Evolutionary conservation across 805 yeast species (phyloP).

Genomic region (Hanseniaspora meyeri): DNA sequence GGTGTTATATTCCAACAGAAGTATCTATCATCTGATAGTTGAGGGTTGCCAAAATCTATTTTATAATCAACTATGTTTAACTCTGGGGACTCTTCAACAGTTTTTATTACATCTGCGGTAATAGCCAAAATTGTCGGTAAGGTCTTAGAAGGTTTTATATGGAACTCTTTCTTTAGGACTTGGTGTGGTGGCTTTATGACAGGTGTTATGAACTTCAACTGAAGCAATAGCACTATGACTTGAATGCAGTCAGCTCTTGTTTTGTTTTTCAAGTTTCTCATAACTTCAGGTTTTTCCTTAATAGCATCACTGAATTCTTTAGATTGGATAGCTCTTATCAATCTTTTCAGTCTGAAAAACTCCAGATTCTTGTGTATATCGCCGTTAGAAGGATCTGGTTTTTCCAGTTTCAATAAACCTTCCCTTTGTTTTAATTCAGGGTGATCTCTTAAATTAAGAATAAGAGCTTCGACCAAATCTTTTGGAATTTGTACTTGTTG

Average conservation of each 20-base stretch:
- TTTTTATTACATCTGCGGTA: constrained; percentile 21
- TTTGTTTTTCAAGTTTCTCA: constrained; percentile 35
- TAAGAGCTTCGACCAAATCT: constrained; percentile 48
- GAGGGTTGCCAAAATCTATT: constrained; percentile 3
- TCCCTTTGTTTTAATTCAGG: constrained; percentile 62
- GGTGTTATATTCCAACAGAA: constrained; percentile 5
- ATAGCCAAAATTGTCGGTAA: constrained; percentile 32
- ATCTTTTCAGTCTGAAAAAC: constrained; percentile 79
- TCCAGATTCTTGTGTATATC: constrained; percentile 35
- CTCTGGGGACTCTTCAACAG: background rate
- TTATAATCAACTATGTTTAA: constrained; percentile 1
- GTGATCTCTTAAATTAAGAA: constrained; percentile 56
- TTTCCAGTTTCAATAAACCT: constrained; percentile 47
- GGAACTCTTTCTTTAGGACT: constrained; percentile 45
- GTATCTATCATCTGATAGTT: constrained; percentile 10
- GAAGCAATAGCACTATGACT: constrained; percentile 36
- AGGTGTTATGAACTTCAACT: constrained; percentile 55
- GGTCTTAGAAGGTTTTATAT: constrained; percentile 49
- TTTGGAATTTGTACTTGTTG: constrained; percentile 30
- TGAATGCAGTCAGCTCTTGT: constrained; percentile 30
- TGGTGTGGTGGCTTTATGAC: constrained; percentile 59
- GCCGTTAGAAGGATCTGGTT: constrained; percentile 1
- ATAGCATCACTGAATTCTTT: constrained; percentile 52
- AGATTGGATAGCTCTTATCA: constrained; percentile 61
- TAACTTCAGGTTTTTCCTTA: constrained; percentile 33